Base-by-base conservation (phyloP, 1,139 yeast species). In the Saccharomycopsis crataegensis region DNA sequence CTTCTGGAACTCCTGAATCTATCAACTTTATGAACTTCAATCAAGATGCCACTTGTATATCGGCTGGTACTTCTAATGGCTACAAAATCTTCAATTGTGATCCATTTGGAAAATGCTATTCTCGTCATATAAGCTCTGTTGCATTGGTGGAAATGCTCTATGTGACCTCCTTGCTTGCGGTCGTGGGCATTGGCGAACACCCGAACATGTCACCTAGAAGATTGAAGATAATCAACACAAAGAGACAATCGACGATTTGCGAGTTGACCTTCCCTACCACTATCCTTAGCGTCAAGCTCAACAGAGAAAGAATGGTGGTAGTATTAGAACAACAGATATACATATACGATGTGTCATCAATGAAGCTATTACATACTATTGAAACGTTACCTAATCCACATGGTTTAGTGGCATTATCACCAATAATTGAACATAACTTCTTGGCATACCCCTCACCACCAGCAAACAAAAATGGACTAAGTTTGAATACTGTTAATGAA, bases 231-330 rank as follows among this genome's bases (percentile, higher is more conserved):
- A 76, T 81, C 57, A 85, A 86, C 62, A 77, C 87, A 16, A 86
- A 85, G 67, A 80, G 83, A 49, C 79, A 75, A 61, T 76, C 82
- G 38, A 80, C 83, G 14, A 88, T 86, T 46, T 90, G 95, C 68
- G 98, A 93, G 65, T 76, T 93, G 57, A 82, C 95, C 0, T 93
- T 90, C 67, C 96, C 97, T 0, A 80, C 95, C 0, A 75, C 95
- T 0, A 86, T 93, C 8, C 70, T 89, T 43, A 80, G 82, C 47
- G 94, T 93, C 34, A 83, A 83, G 62, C 73, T 93, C 70, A 90
- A 93, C 60, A 79, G 85, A 53, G 73, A 80, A 42, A 75, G 96
- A 50, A 73, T 93, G 61, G 77, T 88, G 22, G 95, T 91, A 11
- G 74, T 89, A 33, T 72, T 93, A 54, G 90, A 85, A 61, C 90